Evolutionary conservation across 1,139 yeast genomes (phyloP).

Genomic region (Yamadazyma sp.): DNA sequence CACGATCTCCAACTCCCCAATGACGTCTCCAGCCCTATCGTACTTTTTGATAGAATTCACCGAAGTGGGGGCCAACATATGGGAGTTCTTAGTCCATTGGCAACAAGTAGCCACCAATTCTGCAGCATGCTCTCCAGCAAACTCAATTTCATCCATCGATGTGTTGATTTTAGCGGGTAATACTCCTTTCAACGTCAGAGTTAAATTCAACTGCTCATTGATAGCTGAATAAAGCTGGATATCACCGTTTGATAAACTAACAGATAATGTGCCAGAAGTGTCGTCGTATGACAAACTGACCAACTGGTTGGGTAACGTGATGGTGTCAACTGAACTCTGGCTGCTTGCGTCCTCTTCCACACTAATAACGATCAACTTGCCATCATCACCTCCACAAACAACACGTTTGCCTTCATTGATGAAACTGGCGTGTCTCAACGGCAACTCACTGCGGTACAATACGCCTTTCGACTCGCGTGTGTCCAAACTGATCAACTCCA

Average conservation of each 20-base stretch:
- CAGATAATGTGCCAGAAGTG: conserved; percentile 52
- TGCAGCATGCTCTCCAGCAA: conserved; percentile 35
- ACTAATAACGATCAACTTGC: conserved; percentile 57
- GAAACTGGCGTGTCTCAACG: conserved; percentile 64
- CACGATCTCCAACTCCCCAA: conserved; percentile 8
- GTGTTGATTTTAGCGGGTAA: conserved; percentile 35
- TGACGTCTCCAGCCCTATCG: conserved; percentile 31
- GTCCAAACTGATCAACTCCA: conserved; percentile 30
- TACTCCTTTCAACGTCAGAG: conserved; percentile 42
- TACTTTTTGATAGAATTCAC: conserved; percentile 33
- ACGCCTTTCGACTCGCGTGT: conserved; percentile 23
- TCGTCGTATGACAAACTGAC: conserved; percentile 62
- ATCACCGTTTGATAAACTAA: conserved; percentile 67
- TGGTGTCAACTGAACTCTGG: conserved; percentile 14
- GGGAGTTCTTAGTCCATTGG: conserved; percentile 51
- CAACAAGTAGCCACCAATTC: conserved; percentile 37
- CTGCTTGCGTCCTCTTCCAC: conserved; percentile 18
- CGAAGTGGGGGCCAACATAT: conserved; percentile 47
- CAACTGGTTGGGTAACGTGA: conserved; percentile 54
- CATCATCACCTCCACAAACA: conserved; percentile 78
- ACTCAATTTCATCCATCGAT: conserved; percentile 39
- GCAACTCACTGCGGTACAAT: conserved; percentile 51
- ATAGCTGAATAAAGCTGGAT: conserved; percentile 63
- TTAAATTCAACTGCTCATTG: conserved; percentile 36
- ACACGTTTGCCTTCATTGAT: conserved; percentile 71